phyloP scores from a whole-genome alignment of 495 filamentous ascomycete genomes.

The Daldinia vernicosa region DNA sequence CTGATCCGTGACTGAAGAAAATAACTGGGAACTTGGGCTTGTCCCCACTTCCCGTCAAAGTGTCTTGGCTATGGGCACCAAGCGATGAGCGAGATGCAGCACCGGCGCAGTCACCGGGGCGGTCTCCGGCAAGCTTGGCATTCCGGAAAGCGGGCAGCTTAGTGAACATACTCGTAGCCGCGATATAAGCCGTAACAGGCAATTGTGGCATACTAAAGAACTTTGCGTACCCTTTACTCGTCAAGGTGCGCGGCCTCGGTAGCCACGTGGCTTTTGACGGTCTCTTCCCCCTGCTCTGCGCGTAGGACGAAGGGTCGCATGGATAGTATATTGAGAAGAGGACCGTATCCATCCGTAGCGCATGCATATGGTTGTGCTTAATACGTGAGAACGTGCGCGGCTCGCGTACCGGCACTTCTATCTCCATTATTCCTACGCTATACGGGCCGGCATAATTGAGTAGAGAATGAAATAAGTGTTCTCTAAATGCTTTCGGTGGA shows the following conservation, averaged over 20 bases:
- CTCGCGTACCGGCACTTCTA: conserved; percentile 67
- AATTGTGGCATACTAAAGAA: conserved; percentile 58
- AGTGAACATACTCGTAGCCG: conserved; percentile 62
- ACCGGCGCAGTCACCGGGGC: conserved; percentile 25
- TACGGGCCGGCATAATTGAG: conserved; percentile 70
- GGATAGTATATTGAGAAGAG: conserved; percentile 75
- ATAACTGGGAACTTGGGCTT: conserved; percentile 66
- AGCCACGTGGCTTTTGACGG: conserved; percentile 65
- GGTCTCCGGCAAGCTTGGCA: conserved; percentile 46
- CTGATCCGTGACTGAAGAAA: conserved; percentile 75
- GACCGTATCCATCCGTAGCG: conserved; percentile 64
- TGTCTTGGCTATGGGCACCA: conserved; percentile 56
- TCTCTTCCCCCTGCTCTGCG: conserved; percentile 41
- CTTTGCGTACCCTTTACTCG: conserved; percentile 63
- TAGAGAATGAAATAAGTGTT: conserved; percentile 61
- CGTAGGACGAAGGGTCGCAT: conserved; percentile 48
- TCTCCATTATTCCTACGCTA: conserved; percentile 68
- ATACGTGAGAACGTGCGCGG: conserved; percentile 54
- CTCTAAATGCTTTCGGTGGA: conserved; percentile 32
- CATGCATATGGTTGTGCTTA: conserved; percentile 51
- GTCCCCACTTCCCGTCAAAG: conserved; percentile 25
- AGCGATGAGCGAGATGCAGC: conserved; percentile 55
- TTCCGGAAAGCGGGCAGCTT: conserved; percentile 67
- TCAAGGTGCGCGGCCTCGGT: conserved; percentile 55
- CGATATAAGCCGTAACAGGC: conserved; percentile 56